Conservation (phyloP, 192 early-diverging fungal genomes). For the Chytriomyces sp. region DNA sequence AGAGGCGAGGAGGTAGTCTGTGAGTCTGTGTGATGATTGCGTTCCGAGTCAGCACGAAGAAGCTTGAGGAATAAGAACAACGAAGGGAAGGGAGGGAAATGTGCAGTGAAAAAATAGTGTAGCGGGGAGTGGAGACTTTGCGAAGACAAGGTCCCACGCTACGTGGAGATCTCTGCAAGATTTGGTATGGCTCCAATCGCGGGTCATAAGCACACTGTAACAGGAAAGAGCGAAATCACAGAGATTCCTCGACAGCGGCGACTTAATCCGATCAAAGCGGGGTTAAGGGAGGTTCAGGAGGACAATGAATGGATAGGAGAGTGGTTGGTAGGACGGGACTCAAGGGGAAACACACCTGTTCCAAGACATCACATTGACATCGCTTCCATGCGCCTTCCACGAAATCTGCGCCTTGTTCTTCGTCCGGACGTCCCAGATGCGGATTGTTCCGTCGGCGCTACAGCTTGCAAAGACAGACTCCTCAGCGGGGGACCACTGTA, state of each 20-base stretch:
- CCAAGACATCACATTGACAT: constrained; percentile 98
- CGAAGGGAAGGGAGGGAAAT: constrained; percentile 8
- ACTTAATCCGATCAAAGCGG: constrained; percentile 16
- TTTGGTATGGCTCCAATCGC: constrained; percentile 30
- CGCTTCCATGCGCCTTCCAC: constrained; percentile 79
- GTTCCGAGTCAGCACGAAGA: not conserved
- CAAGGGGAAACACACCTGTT: constrained; percentile 60
- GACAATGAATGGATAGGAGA: not conserved
- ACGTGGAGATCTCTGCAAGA: constrained; percentile 33
- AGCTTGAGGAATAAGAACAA: not conserved
- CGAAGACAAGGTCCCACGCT: not conserved
- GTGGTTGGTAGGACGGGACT: not conserved
- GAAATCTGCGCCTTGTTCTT: constrained; percentile 76
- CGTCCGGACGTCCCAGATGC: constrained; percentile 91
- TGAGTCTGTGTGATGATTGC: constrained; percentile 54
- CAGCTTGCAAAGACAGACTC: constrained; percentile 90
- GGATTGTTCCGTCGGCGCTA: constrained; percentile 88
- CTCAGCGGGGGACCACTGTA: constrained; percentile 96
- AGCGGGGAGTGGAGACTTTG: constrained; percentile 24
- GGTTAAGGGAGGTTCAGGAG: not conserved
- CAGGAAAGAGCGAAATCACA: not conserved
- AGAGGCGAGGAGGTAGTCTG: constrained; percentile 84
- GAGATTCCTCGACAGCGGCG: constrained; percentile 12
- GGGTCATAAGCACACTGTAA: constrained; percentile 38
- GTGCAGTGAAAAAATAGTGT: constrained; percentile 41